These are phyloP conservation scores for Rhizopogon vesiculosus DNA, from an alignment of 768 basidiomycete genomes.

Conservation along the genomic window DNA sequence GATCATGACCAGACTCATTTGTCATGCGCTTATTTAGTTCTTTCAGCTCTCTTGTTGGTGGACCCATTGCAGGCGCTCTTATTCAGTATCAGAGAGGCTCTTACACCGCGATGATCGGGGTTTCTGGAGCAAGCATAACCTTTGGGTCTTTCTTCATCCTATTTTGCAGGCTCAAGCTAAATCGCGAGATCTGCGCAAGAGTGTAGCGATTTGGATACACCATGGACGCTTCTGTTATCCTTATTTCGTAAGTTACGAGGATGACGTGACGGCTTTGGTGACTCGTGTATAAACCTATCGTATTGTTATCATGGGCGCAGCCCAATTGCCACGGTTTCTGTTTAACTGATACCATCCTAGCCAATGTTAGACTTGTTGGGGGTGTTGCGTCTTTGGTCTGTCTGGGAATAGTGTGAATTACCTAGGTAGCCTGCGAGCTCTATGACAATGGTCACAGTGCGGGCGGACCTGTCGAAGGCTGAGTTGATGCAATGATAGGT, in stretches of 20 bases:
- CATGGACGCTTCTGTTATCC: conserved; percentile 17
- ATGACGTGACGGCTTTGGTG: background rate
- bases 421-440: background rate
- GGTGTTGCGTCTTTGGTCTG: conserved; percentile 3
- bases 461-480: background rate
- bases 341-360: background rate
- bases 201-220: conserved; percentile 43
- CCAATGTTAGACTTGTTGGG: background rate
- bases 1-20: conserved; percentile 23
- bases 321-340: too few relatives aligned
- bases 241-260: conserved; percentile 12
- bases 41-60: conserved; percentile 55
- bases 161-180: conserved; percentile 41
- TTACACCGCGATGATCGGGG: conserved; percentile 46
- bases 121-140: conserved; percentile 56
- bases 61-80: conserved; percentile 59
- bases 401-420: background rate
- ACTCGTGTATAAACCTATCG: background rate
- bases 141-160: conserved; percentile 56
- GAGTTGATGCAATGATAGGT: background rate
- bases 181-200: conserved; percentile 36
- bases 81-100: conserved; percentile 42
- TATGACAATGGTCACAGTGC: background rate
- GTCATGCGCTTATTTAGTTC: background rate
- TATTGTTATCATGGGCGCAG: background rate